A percentile compares a stretch with the other conserved stretches of the same genome.
These are phyloP conservation scores for Raffaelea ambrosiae DNA, from an alignment of 2,329 filamentous ascomycete genomes.

Conservation along the genomic window DNA sequence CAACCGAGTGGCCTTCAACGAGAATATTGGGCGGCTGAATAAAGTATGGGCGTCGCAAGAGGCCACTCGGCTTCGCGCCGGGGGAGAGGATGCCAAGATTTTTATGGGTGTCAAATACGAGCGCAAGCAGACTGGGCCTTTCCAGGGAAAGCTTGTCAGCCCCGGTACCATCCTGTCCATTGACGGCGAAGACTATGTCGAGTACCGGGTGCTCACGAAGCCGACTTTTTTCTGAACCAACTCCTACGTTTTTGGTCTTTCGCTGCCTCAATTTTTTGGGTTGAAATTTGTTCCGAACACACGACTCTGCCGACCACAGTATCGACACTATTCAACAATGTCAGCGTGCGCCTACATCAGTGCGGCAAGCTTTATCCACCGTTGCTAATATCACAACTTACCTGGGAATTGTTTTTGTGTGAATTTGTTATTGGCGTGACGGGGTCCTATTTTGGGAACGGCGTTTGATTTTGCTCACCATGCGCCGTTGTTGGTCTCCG, in stretches of 20 bases:
- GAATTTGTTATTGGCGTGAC: not conserved
- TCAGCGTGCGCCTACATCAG: too few species aligned
- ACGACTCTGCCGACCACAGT: not conserved
- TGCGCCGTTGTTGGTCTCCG: too few species aligned
- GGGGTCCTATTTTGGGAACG: too few species aligned
- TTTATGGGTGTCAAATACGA: conserved; percentile 54
- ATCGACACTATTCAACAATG: not conserved
- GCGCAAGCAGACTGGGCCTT: conserved; percentile 51
- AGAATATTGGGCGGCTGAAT: conserved; percentile 45
- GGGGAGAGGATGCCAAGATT: conserved; percentile 45
- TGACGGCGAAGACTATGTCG: conserved; percentile 59
- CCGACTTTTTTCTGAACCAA: conserved; percentile 46
- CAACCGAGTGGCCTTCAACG: conserved; percentile 27
- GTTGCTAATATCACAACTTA: not conserved
- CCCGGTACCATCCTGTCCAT: conserved; percentile 54
- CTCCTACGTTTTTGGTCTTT: not conserved
- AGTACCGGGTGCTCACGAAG: conserved; percentile 57
- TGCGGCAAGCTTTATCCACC: not conserved
- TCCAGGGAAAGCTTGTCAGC: conserved; percentile 55
- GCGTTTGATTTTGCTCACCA: too few species aligned
- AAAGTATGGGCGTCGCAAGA: conserved; percentile 49
- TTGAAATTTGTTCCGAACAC: not conserved
- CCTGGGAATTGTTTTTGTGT: not conserved
- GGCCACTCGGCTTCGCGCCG: conserved; percentile 31
- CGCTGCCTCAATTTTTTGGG: not conserved